These are phyloP conservation scores for Yamadazyma taylorii DNA, from an alignment of 1,139 yeast species.

Conservation along the genomic window DNA sequence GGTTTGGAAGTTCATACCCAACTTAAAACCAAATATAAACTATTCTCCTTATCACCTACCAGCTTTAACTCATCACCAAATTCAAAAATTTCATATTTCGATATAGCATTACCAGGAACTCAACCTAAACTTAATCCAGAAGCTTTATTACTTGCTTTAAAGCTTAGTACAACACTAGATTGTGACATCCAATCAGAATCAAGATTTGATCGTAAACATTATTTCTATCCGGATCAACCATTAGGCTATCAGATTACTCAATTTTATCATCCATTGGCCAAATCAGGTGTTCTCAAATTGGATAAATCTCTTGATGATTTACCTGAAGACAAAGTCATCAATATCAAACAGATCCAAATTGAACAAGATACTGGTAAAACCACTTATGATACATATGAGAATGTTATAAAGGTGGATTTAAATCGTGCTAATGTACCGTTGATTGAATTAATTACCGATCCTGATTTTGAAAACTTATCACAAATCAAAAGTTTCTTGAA, in stretches of 20 bases:
- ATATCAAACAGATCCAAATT: conserved; percentile 74
- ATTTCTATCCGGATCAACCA: conserved; percentile 96
- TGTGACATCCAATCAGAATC: conserved; percentile 58
- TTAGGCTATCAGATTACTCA: conserved; percentile 96
- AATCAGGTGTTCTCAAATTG: conserved; percentile 57
- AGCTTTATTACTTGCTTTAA: conserved; percentile 68
- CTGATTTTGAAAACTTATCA: conserved; percentile 70
- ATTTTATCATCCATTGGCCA: conserved; percentile 78
- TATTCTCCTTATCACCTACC: conserved; percentile 64
- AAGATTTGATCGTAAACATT: conserved; percentile 89
- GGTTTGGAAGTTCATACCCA: conserved; percentile 96
- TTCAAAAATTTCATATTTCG: conserved; percentile 72
- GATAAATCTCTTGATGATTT: conserved; percentile 55
- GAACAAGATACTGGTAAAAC: conserved; percentile 96
- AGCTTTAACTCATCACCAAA: conserved; percentile 62
- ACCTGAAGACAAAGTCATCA: conserved; percentile 35
- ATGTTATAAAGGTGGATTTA: conserved; percentile 61
- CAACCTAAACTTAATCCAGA: conserved; percentile 82
- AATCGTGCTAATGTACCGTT: conserved; percentile 86
- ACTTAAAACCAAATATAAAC: conserved; percentile 66
- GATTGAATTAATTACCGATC: conserved; percentile 88
- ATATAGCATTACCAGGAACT: conserved; percentile 89
- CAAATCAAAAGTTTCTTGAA: conserved; percentile 79
- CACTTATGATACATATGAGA: conserved; percentile 48
- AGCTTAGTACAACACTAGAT: conserved; percentile 70